Conservation (phyloP, 306 rosid species). For the Prunus mume region DNA sequence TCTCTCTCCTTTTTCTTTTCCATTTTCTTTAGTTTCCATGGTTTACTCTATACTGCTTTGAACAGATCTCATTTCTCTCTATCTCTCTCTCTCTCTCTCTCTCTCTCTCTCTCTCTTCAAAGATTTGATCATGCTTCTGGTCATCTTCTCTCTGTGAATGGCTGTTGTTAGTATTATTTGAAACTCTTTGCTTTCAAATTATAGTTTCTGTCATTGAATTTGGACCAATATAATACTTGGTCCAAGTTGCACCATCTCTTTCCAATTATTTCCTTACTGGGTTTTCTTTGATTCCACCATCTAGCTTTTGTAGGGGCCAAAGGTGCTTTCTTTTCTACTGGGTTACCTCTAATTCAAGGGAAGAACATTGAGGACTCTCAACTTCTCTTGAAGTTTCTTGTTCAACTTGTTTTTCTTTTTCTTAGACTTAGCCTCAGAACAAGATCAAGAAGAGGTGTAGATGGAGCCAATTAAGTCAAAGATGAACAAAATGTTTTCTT, state of each 20-base stretch:
- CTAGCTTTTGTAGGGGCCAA: constrained; percentile 25
- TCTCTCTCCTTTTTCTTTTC: constrained; percentile 17
- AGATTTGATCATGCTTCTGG: neutral
- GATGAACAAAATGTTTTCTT: constrained; percentile 34
- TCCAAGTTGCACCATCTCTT: neutral
- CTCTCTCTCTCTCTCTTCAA: constrained; percentile 20
- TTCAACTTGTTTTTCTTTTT: neutral
- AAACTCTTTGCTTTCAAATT: neutral
- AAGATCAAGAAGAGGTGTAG: constrained; percentile 7
- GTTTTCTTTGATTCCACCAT: constrained; percentile 22
- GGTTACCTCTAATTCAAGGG: constrained; percentile 37
- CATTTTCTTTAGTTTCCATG: constrained; percentile 12
- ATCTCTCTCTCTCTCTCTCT: constrained; percentile 8
- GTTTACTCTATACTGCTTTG: neutral
- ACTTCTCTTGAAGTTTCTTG: constrained; percentile 7
- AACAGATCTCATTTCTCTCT: constrained; percentile 13
- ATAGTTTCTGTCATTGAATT: constrained; percentile 1
- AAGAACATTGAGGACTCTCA: constrained; percentile 29
- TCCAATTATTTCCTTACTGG: neutral
- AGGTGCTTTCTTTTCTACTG: constrained; percentile 41
- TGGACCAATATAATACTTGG: neutral
- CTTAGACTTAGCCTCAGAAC: constrained; percentile 13
- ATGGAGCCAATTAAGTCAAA: constrained; percentile 31
- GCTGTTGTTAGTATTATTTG: neutral
- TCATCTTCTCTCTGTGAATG: neutral